Evolutionary conservation across 805 yeast genomes (phyloP), one percentile per base, ranked within the genome.

Genomic region (Kurtzmaniella fragi): DNA sequence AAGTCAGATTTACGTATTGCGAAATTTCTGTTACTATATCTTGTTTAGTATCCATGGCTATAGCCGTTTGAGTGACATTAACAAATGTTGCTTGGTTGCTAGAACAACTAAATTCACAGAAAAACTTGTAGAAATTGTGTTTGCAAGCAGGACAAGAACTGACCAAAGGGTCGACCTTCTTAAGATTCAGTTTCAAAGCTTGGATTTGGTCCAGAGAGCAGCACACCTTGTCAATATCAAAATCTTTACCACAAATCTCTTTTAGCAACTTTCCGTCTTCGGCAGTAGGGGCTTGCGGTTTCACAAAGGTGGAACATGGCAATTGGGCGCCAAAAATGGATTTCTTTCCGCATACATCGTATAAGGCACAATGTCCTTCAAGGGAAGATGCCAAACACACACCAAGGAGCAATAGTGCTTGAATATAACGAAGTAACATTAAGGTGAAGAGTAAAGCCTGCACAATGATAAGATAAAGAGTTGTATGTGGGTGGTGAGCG

Each of bases 81-180:
- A 89, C 72, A 60, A 88, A 91, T 10, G 65, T 59, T 0, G 87
- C 72, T 60, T 91, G 97, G 49, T 84, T 66, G 0, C 96, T 82
- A 3, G 96, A 84, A 60, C 99, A 91, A 1, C 96, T 84, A 60
- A 93, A 89, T 31, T 81, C 78, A 64, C 91, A 93, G 54, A 88
- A 88, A 48, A 90, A 69, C 50, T 83, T 84, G 52, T 78, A 78
- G 59, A 91, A 91, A 67, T 91, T 91, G 59, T 78, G 80, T 41
- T 76, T 70, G 58, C 99, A 91, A 0, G 99, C 98, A 2, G 97
- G 97, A 59, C 99, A 69, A 12, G 71, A 64, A 37, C 70, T 61
- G 17, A 69, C 61, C 31, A 69, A 48, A 1, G 73, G 71, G 37
- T 64, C 71, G 2, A 60, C 71, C 31, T 57, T 50, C 42, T 65